Percentiles rank a stretch among this genome's conserved stretches.
These are phyloP conservation scores for Gossypium raimondii DNA, from an alignment of 345 rosid species.

Conservation along the genomic window DNA sequence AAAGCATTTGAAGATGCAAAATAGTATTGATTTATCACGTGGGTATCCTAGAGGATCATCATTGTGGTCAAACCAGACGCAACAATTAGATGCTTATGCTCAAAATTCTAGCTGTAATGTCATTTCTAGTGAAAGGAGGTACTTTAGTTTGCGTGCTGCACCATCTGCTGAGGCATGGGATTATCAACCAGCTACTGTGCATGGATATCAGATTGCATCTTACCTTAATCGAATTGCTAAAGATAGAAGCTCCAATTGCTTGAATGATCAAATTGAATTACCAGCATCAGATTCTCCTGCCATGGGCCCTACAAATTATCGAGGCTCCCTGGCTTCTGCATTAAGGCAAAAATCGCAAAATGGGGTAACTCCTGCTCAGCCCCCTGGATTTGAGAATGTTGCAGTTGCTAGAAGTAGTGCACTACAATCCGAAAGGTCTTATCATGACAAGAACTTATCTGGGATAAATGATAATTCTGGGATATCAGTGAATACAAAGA, in stretches of 20 bases:
- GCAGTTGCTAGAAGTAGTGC: conserved; percentile 48
- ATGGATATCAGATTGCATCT: conserved; percentile 68
- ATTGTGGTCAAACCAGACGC: conserved; percentile 50
- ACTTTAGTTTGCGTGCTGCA: conserved; percentile 62
- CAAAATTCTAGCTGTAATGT: conserved; percentile 42
- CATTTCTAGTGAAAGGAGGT: conserved; percentile 65
- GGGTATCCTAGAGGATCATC: conserved; percentile 58
- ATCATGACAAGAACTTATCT: conserved; percentile 41
- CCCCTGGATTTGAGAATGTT: conserved; percentile 57
- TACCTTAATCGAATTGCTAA: conserved; percentile 46
- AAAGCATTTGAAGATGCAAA: conserved; percentile 52
- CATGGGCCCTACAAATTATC: conserved; percentile 45
- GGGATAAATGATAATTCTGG: conserved; percentile 38
- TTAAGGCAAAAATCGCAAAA: conserved; percentile 61
- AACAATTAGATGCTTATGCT: conserved; percentile 47
- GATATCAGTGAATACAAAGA: conserved; percentile 53
- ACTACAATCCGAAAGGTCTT: conserved; percentile 49
- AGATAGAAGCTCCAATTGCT: conserved; percentile 42
- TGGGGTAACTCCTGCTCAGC: conserved; percentile 49
- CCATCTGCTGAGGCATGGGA: conserved; percentile 61
- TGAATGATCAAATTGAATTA: conserved; percentile 53
- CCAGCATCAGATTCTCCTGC: conserved; percentile 46
- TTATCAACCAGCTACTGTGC: conserved; percentile 75
- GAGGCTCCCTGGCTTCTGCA: conserved; percentile 48
- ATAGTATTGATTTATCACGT: conserved; percentile 48